Evolutionary conservation across 2,329 filamentous ascomycete genomes (phyloP), one percentile per base, ranked within the genome.

Genomic region (Tympanopsis confertula): DNA sequence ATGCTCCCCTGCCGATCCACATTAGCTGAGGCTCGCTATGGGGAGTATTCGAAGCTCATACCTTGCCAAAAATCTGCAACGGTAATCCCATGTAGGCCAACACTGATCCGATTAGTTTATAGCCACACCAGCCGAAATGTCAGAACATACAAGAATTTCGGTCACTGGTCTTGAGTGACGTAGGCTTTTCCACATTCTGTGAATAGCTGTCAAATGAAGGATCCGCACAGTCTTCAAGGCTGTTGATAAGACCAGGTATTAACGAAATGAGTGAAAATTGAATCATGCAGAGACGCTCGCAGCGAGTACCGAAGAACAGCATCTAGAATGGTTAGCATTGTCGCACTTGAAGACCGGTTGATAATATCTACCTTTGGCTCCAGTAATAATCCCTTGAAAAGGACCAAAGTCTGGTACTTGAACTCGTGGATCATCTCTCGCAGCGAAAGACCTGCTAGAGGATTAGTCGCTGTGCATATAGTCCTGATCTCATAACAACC

Each of bases 181-280:
- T 79, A 32, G 79, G 73, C 54, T 74, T 76, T 39, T 69, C 63
- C 37, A 74, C 59, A 19, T 62, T 71, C 46, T 73, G 66, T 40
- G 75, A 74, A 52, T 79, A 79, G 33, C 56, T 69, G 53, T 84
- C 75, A 52, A 84, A 71, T n/a, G 74, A 68, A 7, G 81, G 80
- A 54, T 83, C 79, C 24, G 80, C 79, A 50, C 78, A 81, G 55
- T 85, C 81, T 55, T 80, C 69, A n/a, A 86, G 63, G 45, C 72
- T 73, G 47, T 77, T 68, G 47, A 85, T 72, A 38, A 86, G 67
- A 43, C 78, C 78, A 32, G 81, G 81, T 56, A 86, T 82, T 47
- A 86, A 63, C 35, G 80, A 84, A 45, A 86, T 71, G 28, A 86
- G 63, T 15, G 80, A 79, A 56, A 85, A 86, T 50, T 86, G 80